Conservation (phyloP, 1,284 basidiomycete genomes). For the Ceratobasidium sp. region DNA sequence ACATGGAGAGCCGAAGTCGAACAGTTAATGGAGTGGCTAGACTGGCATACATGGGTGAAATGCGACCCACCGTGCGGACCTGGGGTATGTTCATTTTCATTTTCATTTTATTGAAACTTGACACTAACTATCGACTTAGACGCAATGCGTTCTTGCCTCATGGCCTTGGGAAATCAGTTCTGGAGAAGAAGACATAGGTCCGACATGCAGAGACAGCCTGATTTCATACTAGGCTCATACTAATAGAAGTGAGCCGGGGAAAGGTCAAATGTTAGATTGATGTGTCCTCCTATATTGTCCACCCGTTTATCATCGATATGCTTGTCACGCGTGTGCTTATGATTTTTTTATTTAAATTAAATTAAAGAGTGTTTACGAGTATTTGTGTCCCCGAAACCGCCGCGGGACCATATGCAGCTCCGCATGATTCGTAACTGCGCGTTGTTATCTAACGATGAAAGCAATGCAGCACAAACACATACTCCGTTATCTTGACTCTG, state of each 20-base stretch:
- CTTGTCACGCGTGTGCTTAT: too few species aligned
- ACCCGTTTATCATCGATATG: too few species aligned
- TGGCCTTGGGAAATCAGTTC: slow-evolving; percentile 20
- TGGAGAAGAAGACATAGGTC: slow-evolving; percentile 14
- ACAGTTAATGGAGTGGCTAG: slow-evolving; percentile 55
- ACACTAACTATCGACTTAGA: not conserved
- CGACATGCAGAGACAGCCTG: slow-evolving; percentile 12
- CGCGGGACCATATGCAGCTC: not conserved
- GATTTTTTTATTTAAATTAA: too few species aligned
- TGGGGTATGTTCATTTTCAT: slow-evolving; percentile 49
- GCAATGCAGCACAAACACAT: too few species aligned
- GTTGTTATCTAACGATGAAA: too few species aligned
- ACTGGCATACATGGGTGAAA: slow-evolving; percentile 57
- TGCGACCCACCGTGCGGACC: slow-evolving; percentile 54
- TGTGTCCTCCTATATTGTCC: too few species aligned
- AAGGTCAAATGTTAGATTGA: too few species aligned
- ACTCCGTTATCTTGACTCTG: too few species aligned
- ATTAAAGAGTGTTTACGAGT: too few species aligned
- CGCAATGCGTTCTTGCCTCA: slow-evolving; percentile 9
- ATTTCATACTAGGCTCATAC: not conserved
- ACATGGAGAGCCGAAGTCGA: slow-evolving; percentile 49
- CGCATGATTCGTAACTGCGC: too few species aligned
- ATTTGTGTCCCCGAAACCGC: not conserved
- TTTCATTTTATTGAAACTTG: not conserved
- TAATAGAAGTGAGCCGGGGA: too few species aligned